These are phyloP conservation scores for Nectriaceae sp. DNA, from an alignment of 2,329 filamentous ascomycete species.

Conservation along the genomic window DNA sequence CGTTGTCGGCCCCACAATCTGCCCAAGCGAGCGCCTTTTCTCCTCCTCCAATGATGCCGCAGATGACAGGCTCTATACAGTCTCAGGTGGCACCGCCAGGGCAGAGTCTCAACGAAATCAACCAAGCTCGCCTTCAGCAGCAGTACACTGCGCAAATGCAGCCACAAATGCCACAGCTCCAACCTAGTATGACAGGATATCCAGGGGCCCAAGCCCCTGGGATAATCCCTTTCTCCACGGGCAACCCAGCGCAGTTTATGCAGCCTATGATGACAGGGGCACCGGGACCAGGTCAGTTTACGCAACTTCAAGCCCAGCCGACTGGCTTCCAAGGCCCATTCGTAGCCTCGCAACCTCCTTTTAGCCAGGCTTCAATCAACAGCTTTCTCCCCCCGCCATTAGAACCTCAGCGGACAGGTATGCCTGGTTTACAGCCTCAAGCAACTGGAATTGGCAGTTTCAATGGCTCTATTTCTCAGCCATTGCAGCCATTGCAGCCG, in stretches of 20 bases:
- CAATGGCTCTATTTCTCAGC: constrained; percentile 43
- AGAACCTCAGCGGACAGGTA: constrained; percentile 61
- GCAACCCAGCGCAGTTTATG: constrained; percentile 39
- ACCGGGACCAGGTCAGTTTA: constrained; percentile 43
- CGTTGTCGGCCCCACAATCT: constrained; percentile 85
- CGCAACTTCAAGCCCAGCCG: constrained; percentile 59
- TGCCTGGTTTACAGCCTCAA: constrained; percentile 50
- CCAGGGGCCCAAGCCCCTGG: constrained; percentile 37
- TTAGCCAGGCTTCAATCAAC: constrained; percentile 53
- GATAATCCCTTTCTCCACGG: constrained; percentile 40
- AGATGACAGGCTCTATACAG: constrained; percentile 73
- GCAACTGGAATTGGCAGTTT: constrained; percentile 54
- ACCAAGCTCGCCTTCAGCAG: constrained; percentile 65
- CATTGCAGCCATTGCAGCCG: constrained; percentile 44
- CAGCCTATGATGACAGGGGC: constrained; percentile 54
- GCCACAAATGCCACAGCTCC: constrained; percentile 37
- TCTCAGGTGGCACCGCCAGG: constrained; percentile 69
- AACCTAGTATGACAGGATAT: constrained; percentile 41
- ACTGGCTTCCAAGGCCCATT: constrained; percentile 59
- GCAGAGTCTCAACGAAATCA: constrained; percentile 75
- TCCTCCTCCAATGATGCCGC: constrained; percentile 75
- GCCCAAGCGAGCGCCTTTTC: constrained; percentile 73
- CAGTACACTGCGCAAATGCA: constrained; percentile 54
- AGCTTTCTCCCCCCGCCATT: constrained; percentile 59
- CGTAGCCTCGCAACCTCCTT: constrained; percentile 49